These are phyloP conservation scores for Skeletonema grethae DNA, from an alignment of 108 stramenopile species.

Conservation along the genomic window DNA sequence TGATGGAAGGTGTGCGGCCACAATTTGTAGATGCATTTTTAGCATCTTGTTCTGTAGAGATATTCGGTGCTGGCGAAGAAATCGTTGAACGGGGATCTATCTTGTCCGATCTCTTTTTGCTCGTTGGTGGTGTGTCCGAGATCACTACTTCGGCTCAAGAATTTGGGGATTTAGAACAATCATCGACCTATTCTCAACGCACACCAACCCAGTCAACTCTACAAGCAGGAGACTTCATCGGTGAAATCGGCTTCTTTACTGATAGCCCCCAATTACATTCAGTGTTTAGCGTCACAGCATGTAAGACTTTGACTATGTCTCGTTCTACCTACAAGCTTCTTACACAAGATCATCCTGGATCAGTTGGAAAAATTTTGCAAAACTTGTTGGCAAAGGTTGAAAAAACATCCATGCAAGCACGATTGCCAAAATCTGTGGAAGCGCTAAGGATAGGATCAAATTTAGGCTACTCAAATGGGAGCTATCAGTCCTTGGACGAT, in stretches of 20 bases:
- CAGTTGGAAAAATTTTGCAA: slow-evolving; percentile 48
- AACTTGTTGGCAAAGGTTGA: slow-evolving; percentile 57
- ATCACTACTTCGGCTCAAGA: slow-evolving; percentile 7
- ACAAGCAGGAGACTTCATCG: slow-evolving; percentile 49
- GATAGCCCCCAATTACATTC: slow-evolving; percentile 56
- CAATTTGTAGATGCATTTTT: slow-evolving; percentile 68
- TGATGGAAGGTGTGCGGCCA: slow-evolving; percentile 51
- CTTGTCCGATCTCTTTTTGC: slow-evolving; percentile 53
- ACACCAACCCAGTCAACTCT: slow-evolving; percentile 10
- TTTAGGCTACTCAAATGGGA: slow-evolving; percentile 16
- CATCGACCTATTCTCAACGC: slow-evolving; percentile 3
- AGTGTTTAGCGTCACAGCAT: slow-evolving; percentile 46
- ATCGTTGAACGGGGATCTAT: slow-evolving; percentile 50
- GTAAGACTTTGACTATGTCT: slow-evolving; percentile 59
- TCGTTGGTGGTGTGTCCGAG: slow-evolving; percentile 55
- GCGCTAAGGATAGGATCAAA: slow-evolving; percentile 47
- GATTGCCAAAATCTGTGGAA: slow-evolving; percentile 33
- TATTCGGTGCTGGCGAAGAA: slow-evolving; percentile 60
- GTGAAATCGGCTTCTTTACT: slow-evolving; percentile 59
- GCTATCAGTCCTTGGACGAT: slow-evolving; percentile 6
- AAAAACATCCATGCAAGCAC: slow-evolving; percentile 6
- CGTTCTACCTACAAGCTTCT: slow-evolving; percentile 48
- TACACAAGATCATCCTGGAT: slow-evolving; percentile 53
- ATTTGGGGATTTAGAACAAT: background rate
- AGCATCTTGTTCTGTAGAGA: slow-evolving; percentile 54